Percentiles rank a stretch among this genome's conserved stretches.
phyloP scores from a whole-genome alignment of 192 early-diverging fungal genomes.

The Entomortierella chlamydospora region DNA sequence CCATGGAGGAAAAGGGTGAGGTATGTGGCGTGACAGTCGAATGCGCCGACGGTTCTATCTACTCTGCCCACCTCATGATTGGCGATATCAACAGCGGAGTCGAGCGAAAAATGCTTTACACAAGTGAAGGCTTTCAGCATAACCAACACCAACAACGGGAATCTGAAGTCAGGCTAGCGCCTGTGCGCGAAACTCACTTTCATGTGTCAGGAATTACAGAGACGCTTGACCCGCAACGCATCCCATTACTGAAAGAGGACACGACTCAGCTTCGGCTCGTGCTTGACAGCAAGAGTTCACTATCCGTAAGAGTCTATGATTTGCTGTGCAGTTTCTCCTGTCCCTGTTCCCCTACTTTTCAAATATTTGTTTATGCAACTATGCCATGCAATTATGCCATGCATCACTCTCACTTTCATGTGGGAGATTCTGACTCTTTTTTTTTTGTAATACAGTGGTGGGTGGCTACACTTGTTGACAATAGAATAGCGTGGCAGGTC shows the following conservation, averaged over 20 bases:
- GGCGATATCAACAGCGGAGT: conserved; percentile 30
- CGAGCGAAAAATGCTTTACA: conserved; percentile 7
- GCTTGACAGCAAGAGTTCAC: conserved; percentile 19
- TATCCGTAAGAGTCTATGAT: conserved; percentile 30
- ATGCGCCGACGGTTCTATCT: conserved; percentile 38
- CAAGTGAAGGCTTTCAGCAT: neutral
- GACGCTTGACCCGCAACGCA: conserved; percentile 39
- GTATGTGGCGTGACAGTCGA: conserved; percentile 29
- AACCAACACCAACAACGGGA: neutral
- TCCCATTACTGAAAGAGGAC: conserved; percentile 40
- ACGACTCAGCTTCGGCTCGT: conserved; percentile 39
- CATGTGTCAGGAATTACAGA: conserved; percentile 46
- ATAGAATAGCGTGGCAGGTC: conserved; percentile 49
- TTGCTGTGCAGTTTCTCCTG: neutral
- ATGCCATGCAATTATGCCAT: too few species aligned
- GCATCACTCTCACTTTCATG: too few species aligned
- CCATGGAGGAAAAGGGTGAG: conserved; percentile 11
- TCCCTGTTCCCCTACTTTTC: neutral
- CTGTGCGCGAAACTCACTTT: conserved; percentile 26
- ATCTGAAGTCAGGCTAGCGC: neutral
- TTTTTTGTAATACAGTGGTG: conserved; percentile 25
- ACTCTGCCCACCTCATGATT: conserved; percentile 28
- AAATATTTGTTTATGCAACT: neutral
- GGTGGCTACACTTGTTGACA: conserved; percentile 42
- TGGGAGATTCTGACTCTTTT: neutral